These are phyloP conservation scores for Colletotrichum australisinense DNA, from an alignment of 2,329 filamentous ascomycete genomes.

Conservation along the genomic window DNA sequence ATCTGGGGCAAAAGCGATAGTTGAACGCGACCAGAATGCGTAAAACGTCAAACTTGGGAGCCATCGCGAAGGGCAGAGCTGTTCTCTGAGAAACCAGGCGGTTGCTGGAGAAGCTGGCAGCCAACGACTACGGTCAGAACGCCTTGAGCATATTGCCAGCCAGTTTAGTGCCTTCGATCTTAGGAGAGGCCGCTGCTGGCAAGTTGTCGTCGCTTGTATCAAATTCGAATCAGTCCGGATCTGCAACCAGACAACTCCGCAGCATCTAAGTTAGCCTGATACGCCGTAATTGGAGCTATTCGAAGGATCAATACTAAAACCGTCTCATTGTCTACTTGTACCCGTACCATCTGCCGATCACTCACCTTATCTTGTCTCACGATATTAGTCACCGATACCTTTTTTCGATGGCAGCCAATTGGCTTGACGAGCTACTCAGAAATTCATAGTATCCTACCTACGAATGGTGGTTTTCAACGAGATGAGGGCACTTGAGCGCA, in stretches of 20 bases:
- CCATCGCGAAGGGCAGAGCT: slow-evolving; percentile 59
- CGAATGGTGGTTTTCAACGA: no score
- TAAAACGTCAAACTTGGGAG: background rate
- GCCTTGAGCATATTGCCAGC: background rate
- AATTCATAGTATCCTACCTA: no score
- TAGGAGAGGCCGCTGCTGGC: no score
- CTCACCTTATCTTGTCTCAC: background rate
- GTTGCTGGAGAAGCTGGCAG: slow-evolving; percentile 55
- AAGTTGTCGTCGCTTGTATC: background rate
- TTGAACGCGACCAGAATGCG: no score
- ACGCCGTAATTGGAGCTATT: background rate
- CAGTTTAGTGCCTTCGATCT: background rate
- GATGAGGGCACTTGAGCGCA: no score
- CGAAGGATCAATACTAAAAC: background rate
- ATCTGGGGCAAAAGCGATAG: no score
- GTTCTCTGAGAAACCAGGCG: slow-evolving; percentile 54
- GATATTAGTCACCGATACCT: background rate
- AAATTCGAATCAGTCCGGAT: background rate
- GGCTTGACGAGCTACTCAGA: no score
- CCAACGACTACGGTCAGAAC: background rate
- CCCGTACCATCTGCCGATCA: background rate
- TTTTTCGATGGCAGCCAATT: background rate
- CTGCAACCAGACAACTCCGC: background rate
- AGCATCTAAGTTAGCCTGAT: background rate
- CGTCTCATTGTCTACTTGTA: background rate